These are phyloP conservation scores for Leishmania turanica DNA, from an alignment of 208 protist genomes.

Conservation along the genomic window DNA sequence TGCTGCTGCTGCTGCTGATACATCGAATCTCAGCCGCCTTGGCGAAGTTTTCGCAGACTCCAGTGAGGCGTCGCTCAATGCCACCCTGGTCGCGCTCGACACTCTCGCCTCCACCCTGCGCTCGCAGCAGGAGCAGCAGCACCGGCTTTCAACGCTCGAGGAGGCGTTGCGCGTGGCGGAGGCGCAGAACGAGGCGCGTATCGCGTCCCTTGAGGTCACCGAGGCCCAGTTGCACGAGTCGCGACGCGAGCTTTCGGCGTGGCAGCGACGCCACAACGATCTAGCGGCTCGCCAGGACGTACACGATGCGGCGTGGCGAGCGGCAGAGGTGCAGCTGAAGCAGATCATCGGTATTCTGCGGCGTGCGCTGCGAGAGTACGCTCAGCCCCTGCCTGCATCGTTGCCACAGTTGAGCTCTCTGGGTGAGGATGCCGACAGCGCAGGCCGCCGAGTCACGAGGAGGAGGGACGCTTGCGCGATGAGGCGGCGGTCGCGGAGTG, in stretches of 20 bases:
- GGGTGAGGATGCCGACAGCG: not conserved
- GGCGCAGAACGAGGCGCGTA: conserved; percentile 6
- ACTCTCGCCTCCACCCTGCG: not conserved
- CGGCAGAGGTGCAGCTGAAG: not conserved
- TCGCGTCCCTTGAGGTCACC: not conserved
- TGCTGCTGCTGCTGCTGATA: not conserved
- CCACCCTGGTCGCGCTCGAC: not conserved
- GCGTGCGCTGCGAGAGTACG: conserved; percentile 13
- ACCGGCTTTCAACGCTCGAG: conserved; percentile 3
- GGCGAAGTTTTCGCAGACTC: not conserved
- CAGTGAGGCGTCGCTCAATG: not conserved
- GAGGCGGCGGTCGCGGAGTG: not conserved
- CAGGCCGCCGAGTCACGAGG: not conserved
- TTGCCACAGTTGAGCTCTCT: not conserved
- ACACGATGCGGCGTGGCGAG: not conserved
- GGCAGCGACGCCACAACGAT: conserved; percentile 9
- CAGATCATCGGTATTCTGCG: not conserved
- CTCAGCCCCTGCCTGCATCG: not conserved
- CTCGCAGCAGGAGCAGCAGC: conserved; percentile 6
- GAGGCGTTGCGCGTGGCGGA: conserved; percentile 13
- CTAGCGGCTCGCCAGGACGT: conserved; percentile 5
- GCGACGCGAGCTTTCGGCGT: conserved; percentile 1
- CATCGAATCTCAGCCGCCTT: not conserved
- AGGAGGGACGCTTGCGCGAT: not conserved
- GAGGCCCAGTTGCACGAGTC: conserved; percentile 18